phyloP scores from a whole-genome alignment of 257 asterid genomes.

The Solanum sparsipilum region DNA sequence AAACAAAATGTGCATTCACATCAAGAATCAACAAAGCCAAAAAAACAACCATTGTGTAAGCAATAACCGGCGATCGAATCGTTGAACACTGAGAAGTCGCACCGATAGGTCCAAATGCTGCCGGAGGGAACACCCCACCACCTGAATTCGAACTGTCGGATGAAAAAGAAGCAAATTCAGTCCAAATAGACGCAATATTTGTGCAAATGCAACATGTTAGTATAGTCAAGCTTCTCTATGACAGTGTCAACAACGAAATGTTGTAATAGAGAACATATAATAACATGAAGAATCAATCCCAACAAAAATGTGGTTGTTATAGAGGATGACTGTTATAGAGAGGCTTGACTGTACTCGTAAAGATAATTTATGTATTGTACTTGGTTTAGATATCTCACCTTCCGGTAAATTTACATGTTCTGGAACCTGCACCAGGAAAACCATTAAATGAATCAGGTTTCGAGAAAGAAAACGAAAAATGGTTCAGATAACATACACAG shows the following conservation, averaged over 20 bases:
- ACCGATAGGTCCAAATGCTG: conserved; percentile 52
- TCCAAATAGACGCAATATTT: background rate
- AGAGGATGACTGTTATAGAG: background rate
- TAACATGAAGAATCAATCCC: background rate
- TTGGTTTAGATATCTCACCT: conserved; percentile 33
- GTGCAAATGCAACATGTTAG: background rate
- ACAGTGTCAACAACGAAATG: background rate
- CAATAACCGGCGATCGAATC: conserved; percentile 1
- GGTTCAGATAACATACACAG: background rate
- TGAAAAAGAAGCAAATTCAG: background rate
- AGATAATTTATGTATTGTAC: background rate
- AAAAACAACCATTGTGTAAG: conserved; percentile 17
- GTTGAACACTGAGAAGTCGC: conserved; percentile 26
- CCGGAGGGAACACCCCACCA: conserved; percentile 24
- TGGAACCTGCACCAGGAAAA: conserved; percentile 46
- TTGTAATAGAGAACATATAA: background rate
- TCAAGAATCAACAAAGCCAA: conserved; percentile 14
- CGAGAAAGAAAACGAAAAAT: background rate
- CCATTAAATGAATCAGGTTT: background rate
- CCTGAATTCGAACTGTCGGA: conserved; percentile 43
- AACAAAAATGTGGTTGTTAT: background rate
- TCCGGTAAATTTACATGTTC: conserved; percentile 71
- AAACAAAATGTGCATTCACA: conserved; percentile 14
- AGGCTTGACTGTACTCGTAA: background rate
- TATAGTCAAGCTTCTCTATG: background rate